These are phyloP conservation scores for Theileria orientalis DNA, from an alignment of 169 alveolate species.

Conservation along the genomic window DNA sequence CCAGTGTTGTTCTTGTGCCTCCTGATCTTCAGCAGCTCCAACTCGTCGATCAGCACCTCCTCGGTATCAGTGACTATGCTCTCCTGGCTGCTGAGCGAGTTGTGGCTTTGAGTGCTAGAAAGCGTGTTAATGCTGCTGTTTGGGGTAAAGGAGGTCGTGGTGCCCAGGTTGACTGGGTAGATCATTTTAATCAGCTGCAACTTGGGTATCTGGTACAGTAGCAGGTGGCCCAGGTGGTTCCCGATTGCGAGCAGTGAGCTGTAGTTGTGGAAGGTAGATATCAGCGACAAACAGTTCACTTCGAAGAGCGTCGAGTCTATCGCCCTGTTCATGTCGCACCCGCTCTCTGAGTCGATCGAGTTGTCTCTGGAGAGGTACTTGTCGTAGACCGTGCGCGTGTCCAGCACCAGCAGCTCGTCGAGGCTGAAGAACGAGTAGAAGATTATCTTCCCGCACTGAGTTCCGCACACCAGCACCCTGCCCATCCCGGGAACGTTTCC, in stretches of 20 bases:
- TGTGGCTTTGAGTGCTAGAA: not conserved
- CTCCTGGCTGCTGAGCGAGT: not conserved
- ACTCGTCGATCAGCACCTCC: slow-evolving; percentile 7
- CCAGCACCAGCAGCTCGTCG: slow-evolving; percentile 69
- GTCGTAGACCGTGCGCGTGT: slow-evolving; percentile 53
- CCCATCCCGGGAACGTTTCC: slow-evolving; percentile 79
- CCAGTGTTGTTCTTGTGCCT: not conserved
- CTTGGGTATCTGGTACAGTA: slow-evolving; percentile 46
- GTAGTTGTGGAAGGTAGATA: slow-evolving; percentile 45
- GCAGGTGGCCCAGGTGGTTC: slow-evolving; percentile 55
- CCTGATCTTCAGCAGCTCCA: not conserved
- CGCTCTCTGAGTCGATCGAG: slow-evolving; percentile 10
- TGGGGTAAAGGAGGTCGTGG: not conserved
- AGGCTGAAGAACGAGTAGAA: slow-evolving; percentile 62
- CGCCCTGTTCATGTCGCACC: not conserved
- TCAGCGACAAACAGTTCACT: slow-evolving; percentile 36
- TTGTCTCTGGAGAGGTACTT: not conserved
- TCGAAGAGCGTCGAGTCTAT: slow-evolving; percentile 39
- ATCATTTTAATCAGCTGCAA: slow-evolving; percentile 46
- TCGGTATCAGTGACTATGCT: not conserved
- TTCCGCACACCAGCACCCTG: slow-evolving; percentile 64
- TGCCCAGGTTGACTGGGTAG: slow-evolving; percentile 19
- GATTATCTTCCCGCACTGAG: slow-evolving; percentile 72
- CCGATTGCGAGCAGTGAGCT: slow-evolving; percentile 40
- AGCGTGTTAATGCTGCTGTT: not conserved